Evolutionary conservation across 2,329 filamentous ascomycete species (phyloP), one percentile per base, ranked within the genome.

Genomic region (Whalleya microplaca): DNA sequence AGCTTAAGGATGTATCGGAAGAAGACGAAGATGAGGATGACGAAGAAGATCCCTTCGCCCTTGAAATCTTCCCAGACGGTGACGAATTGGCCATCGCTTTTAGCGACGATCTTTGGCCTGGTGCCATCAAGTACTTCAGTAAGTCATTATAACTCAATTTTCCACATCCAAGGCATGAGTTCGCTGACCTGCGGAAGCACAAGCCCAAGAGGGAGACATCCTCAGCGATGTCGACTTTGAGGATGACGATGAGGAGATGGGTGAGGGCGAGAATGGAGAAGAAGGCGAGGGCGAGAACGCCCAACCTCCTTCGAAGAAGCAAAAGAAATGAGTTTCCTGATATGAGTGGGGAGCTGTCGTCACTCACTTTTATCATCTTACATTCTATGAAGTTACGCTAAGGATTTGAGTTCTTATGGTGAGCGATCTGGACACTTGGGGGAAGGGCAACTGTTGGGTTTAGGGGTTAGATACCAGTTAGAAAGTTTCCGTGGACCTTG

Each of bases 121-220:
- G 87, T 61, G 94, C 93, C 55, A 88, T 96, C 73, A 91, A 90
- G 74, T 96, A 95, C 78, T 98, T 95, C 78, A 90, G 91, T 95
- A 79, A 77, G 90, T 84, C 2, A 32, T 18, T 19, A n/a, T 9
- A 27, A 9, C 23, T 9, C 23, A 10, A 9, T 53, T 40, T 2
- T 7, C 47, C 14, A 23, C 18, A 14, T 18, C 32, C n/a, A 16
- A 51, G 16, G 41, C n/a, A 9, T 8, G 18, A 12, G 21, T 9
- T 51, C 51, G 48, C 76, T 84, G 71, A 83, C 70, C 52, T 50
- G 48, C 53, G 18, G 23, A 71, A 86, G 87, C 83, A 51, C 83
- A 90, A 76, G 90, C 91, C 45, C 86, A 89, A 71, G 89, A 92
- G 67, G 78, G 84, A 53, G 86, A 87, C 48, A 83, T 84, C 10